phyloP scores from a whole-genome alignment of 2,329 filamentous ascomycete genomes.

The Gnomoniopsis sp. region DNA sequence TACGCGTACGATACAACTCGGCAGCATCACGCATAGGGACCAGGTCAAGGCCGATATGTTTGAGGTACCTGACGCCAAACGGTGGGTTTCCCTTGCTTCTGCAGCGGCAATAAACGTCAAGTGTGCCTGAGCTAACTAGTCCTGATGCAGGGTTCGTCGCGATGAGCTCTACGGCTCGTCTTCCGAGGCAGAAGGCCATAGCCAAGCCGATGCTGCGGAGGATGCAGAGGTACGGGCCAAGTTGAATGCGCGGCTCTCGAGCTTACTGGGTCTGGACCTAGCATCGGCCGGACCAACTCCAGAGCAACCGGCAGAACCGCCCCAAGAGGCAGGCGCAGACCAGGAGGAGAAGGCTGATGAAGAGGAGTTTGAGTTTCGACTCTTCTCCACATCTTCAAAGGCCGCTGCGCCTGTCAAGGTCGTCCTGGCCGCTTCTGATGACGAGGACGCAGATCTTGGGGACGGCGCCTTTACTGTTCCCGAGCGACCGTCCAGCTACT shows the following conservation, averaged over 20 bases:
- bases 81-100: conserved; percentile 31
- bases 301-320: neutral
- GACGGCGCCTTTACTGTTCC: conserved; percentile 37
- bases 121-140: neutral
- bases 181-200: conserved; percentile 27
- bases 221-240: conserved; percentile 39
- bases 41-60: conserved; percentile 38
- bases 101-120: neutral
- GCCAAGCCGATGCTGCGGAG: conserved; percentile 28
- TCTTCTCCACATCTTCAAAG: conserved; percentile 47
- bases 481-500: conserved; percentile 44
- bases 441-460: conserved; percentile 31
- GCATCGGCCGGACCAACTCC: neutral
- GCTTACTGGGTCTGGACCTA: conserved; percentile 40
- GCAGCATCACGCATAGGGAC: neutral
- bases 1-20: neutral
- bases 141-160: conserved; percentile 46
- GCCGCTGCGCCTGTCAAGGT: conserved; percentile 38
- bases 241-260: conserved; percentile 46
- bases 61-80: conserved; percentile 49
- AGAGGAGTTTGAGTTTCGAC: conserved; percentile 53
- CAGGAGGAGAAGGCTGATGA: conserved; percentile 24
- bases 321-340: neutral
- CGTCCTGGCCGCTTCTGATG: conserved; percentile 39
- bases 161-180: conserved; percentile 46